phyloP scores from a whole-genome alignment of 768 basidiomycete genomes.

The Termitomyces eurrhizus region DNA sequence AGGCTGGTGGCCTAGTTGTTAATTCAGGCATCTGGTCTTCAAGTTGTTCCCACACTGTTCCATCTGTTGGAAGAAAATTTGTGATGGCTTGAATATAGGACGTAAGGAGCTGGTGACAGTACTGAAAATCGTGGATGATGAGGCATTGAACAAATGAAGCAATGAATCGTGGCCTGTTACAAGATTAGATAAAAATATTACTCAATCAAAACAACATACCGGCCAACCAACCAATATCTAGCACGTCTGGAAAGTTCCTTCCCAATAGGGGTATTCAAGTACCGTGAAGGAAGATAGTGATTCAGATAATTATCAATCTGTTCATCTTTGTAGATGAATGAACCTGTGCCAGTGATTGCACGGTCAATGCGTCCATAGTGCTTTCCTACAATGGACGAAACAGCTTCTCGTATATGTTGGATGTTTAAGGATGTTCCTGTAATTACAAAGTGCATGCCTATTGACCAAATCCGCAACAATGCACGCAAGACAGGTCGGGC shows the following conservation, averaged over 20 bases:
- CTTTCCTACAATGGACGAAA: background rate
- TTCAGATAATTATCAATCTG: background rate
- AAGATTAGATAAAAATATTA: background rate
- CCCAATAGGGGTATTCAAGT: background rate
- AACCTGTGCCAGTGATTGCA: background rate
- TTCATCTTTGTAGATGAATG: background rate
- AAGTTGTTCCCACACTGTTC: background rate
- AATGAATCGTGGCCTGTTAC: background rate
- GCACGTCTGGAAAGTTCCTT: conserved; percentile 1
- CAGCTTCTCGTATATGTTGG: background rate
- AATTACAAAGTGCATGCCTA: background rate
- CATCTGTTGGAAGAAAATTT: background rate
- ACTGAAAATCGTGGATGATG: background rate
- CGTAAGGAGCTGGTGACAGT: background rate
- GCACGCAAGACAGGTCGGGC: background rate
- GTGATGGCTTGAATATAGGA: background rate
- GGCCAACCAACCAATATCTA: background rate
- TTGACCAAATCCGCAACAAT: background rate
- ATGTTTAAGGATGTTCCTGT: conserved; percentile 6
- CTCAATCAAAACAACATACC: background rate
- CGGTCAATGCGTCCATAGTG: background rate
- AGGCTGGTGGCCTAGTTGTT: background rate
- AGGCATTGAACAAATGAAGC: background rate
- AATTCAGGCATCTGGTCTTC: background rate
- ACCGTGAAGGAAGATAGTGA: background rate